A percentile compares a stretch with the other conserved stretches of the same genome.
These are phyloP conservation scores for Trichoderma simmonsii DNA, from an alignment of 2,329 filamentous ascomycete genomes.

Conservation along the genomic window DNA sequence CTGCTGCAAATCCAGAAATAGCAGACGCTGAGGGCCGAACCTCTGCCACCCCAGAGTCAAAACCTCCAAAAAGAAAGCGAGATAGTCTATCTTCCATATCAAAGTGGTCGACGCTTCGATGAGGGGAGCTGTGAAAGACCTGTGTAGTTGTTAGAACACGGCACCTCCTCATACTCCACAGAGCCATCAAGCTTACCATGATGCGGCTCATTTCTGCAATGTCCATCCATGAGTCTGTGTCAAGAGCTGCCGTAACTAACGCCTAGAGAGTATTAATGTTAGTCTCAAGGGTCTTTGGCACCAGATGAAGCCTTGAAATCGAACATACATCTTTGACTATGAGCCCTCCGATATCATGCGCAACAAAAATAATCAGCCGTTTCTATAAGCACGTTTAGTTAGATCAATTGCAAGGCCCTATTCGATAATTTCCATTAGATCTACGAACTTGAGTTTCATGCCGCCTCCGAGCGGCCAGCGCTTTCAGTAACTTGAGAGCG, in stretches of 20 bases:
- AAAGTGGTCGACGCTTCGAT: constrained; percentile 6
- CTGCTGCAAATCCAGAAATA: constrained; percentile 12
- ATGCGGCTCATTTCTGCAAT: constrained; percentile 15
- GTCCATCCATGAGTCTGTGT: constrained; percentile 7
- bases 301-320: background rate
- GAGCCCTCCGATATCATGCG: constrained; percentile 18
- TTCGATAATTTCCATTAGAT: background rate
- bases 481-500: constrained; percentile 11
- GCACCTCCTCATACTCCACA: background rate
- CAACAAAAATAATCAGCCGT: constrained; percentile 12
- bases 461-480: background rate
- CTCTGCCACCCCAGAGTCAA: background rate
- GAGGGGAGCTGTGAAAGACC: constrained; percentile 16
- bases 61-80: constrained; percentile 15
- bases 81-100: constrained; percentile 20
- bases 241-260: constrained; percentile 2
- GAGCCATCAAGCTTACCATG: background rate
- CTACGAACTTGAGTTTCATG: constrained; percentile 4
- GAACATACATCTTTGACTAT: constrained; percentile 18
- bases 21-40: constrained; percentile 13
- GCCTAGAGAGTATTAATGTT: background rate
- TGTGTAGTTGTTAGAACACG: background rate
- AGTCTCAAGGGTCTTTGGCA: background rate
- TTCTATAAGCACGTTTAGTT: background rate
- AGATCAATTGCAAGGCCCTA: background rate